Evolutionary conservation across 495 filamentous ascomycete genomes (phyloP).

Genomic region (Monascus purpureus): DNA sequence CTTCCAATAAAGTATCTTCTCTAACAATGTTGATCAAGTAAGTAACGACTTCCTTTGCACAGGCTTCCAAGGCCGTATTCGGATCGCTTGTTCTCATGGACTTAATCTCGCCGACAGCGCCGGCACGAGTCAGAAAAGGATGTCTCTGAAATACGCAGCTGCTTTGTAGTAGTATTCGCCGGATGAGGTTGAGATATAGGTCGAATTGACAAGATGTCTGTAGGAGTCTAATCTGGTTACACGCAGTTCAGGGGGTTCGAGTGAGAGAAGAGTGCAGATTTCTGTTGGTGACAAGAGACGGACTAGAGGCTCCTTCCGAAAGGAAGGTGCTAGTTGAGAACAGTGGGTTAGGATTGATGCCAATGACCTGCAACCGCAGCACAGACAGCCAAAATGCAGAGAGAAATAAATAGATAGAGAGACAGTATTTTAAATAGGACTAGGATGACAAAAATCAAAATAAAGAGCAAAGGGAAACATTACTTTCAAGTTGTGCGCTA

Average conservation of each 20-base stretch:
- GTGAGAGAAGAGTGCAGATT: conserved; percentile 11
- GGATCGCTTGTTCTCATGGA: conserved; percentile 1
- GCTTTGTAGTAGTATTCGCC: conserved; percentile 6
- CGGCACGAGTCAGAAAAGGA: conserved; percentile 20
- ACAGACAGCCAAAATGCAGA: too few relatives aligned
- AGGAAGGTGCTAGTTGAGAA: too few relatives aligned
- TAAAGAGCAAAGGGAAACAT: conserved; percentile 1
- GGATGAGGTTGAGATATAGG: too few relatives aligned
- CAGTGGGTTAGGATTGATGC: too few relatives aligned
- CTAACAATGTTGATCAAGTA: conserved; percentile 16
- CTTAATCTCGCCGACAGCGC: conserved; percentile 11
- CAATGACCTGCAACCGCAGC: too few relatives aligned
- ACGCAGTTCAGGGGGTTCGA: conserved; percentile 11
- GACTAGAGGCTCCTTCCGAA: neutral
- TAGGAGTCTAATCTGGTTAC: conserved; percentile 3
- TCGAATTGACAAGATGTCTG: conserved; percentile 5
- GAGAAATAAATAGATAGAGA: conserved; percentile 1
- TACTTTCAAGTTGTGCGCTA: conserved; percentile 11
- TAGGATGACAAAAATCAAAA: neutral
- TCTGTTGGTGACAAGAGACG: conserved; percentile 3
- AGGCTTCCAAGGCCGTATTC: conserved; percentile 7
- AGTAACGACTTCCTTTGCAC: conserved; percentile 10
- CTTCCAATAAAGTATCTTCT: conserved; percentile 12
- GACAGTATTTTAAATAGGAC: neutral
- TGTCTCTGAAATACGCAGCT: conserved; percentile 13